Conservation (phyloP, 179 eudicot species). For the Silene vulgaris region DNA sequence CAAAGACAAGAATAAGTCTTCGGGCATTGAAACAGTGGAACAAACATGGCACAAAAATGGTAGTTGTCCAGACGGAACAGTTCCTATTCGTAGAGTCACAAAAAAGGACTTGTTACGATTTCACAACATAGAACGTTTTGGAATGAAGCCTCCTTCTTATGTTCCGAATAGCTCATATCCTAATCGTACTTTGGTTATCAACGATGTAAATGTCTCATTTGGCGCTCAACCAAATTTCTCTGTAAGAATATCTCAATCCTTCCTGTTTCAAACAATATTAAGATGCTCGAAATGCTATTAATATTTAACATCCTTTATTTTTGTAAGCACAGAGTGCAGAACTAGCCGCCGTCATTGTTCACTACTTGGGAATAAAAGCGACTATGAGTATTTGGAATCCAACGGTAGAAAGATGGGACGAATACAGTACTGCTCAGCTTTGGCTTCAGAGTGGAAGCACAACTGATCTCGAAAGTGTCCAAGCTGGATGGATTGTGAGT, state of each 20-base stretch:
- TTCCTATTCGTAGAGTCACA: slow-evolving; percentile 47
- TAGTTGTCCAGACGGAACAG: slow-evolving; percentile 56
- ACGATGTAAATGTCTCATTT: slow-evolving; percentile 13
- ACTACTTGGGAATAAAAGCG: slow-evolving; percentile 42
- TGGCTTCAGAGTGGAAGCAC: slow-evolving; percentile 39
- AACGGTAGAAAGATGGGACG: slow-evolving; percentile 42
- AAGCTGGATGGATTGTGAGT: slow-evolving; percentile 71
- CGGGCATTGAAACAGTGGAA: slow-evolving; percentile 21
- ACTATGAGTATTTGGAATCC: slow-evolving; percentile 51
- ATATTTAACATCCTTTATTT: background rate
- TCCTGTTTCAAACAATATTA: background rate
- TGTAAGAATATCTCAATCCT: slow-evolving; percentile 19
- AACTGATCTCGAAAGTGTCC: slow-evolving; percentile 33
- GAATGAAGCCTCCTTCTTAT: slow-evolving; percentile 28
- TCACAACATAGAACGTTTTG: slow-evolving; percentile 23
- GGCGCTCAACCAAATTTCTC: slow-evolving; percentile 21
- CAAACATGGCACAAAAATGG: slow-evolving; percentile 59
- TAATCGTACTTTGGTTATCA: slow-evolving; percentile 18
- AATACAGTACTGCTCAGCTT: slow-evolving; percentile 50
- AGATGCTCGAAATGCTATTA: too few species aligned
- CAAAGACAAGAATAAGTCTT: slow-evolving; percentile 17
- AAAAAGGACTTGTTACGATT: slow-evolving; percentile 27
- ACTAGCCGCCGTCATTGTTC: slow-evolving; percentile 34
- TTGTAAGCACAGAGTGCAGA: slow-evolving; percentile 32
- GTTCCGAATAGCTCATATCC: slow-evolving; percentile 12